Base-by-base conservation (phyloP, 768 basidiomycete species). In the Mrakia hoshinonis region DNA sequence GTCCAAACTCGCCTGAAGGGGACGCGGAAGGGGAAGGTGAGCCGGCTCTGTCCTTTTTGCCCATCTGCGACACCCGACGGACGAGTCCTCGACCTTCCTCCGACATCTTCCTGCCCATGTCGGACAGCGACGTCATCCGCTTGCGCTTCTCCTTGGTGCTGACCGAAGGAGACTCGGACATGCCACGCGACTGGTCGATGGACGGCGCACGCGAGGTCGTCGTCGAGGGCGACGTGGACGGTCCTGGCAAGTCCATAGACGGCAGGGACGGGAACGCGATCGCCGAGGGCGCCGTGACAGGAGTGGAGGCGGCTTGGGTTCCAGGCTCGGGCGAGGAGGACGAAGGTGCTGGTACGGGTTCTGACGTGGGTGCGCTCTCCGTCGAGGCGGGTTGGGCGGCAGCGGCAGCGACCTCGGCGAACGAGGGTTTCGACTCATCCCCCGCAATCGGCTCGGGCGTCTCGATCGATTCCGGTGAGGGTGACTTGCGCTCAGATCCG, bases 81-180 rank as follows among this genome's bases (percentile, higher is more conserved):
- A 63, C 69, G 62, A 70, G 61, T 18, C 49, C 49, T 22, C 63
- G 62, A 2, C 61, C 38, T 38, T 70, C 69, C 22, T 70, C 63
- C 7, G 69, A 70, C 48, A 64, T 47, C 51, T 47, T 39, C 6
- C 69, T 46, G 24, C 69, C 69, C 52, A 70, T 64, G 26, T 70
- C 69, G 38, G 36, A 29, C n/a, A 70, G 61, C 7, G 69, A 52
- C 9, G 61, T 10, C 26, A 61, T 60, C 31, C 63, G 48, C 48
- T 70, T 70, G 31, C 49, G 24, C 43, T 64, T 70, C 15, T 70
- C 61, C 61, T 62, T 54, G n/a, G 48, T 49, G 29, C 65, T 52
- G 51, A 31, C 65, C 12, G 47, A 61, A 29, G 52, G 67, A 39
- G 54, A 54, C 24, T 48, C 54, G 67, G 13, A 20, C 26, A 47